phyloP scores from a whole-genome alignment of 148 eudicot species.

The Camellia sinensis region DNA sequence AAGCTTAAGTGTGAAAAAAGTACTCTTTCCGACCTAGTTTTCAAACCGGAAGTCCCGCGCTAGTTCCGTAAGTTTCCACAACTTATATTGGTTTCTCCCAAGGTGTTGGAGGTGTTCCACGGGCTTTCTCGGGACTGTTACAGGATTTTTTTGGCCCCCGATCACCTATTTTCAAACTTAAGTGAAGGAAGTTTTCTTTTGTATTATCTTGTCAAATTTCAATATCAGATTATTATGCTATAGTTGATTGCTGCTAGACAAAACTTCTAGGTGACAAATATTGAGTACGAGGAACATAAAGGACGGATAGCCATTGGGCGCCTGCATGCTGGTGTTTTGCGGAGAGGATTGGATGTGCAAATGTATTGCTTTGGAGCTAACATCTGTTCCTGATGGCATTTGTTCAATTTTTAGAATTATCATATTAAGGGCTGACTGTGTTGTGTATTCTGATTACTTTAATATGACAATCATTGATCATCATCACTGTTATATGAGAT shows the following conservation, averaged over 20 bases:
- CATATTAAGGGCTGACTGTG: neutral
- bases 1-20: too few relatives aligned
- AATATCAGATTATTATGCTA: neutral
- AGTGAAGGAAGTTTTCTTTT: neutral
- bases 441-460: neutral
- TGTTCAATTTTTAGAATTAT: neutral
- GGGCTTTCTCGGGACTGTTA: too few relatives aligned
- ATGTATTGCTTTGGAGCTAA: constrained; percentile 27
- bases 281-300: constrained; percentile 93
- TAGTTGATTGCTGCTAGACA: constrained; percentile 3
- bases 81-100: too few relatives aligned
- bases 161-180: too few relatives aligned
- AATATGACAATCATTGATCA: neutral
- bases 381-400: neutral
- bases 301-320: constrained; percentile 97
- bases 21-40: too few relatives aligned
- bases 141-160: too few relatives aligned
- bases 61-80: too few relatives aligned
- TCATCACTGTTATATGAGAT: neutral
- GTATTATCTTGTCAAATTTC: neutral
- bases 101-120: too few relatives aligned
- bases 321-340: constrained; percentile 85
- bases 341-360: constrained; percentile 83
- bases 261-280: constrained; percentile 66
- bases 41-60: too few relatives aligned